Base-by-base conservation (phyloP, 148 eudicot genomes). In the Camellia granthamiana region DNA sequence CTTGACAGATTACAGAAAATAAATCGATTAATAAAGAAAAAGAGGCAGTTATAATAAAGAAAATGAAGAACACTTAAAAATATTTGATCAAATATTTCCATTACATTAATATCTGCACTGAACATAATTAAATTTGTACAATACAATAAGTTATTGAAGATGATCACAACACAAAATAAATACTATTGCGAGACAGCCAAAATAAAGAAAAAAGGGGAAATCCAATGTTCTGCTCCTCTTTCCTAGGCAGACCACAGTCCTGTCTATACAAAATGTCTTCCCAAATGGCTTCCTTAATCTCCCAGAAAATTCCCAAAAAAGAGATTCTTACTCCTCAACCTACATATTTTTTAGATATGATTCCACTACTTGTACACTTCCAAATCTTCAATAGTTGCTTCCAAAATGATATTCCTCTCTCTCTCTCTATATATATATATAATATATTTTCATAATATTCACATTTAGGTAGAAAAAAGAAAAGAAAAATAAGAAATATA, bases 291-390 rank as follows among this genome's bases (percentile, higher is more conserved):
- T 73, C 43, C 76, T 23, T 21, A 47, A 47, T n/a, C 38, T 18
- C 21, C 7, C 7, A 16, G 54, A 41, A 75, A 41, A 76, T 43
- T 76, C 58, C 73, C 72, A 62, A 63, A 44, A 47, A 19, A 76
- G 69, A 61, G 49, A 75, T 76, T 14, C 68, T 23, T 67, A 77
- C 23, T 38, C 73, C 54, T 72, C 61, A 72, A 21, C 79, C 38
- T 47, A 51, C 78, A 8, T 8, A 18, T 19, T 11, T 16, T 41
- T n/a, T 30, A 30, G 38, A 30, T 30, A 30, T 30, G 38, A 30
- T 30, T 30, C 38, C 38, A 30, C 38, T 30, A 30, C 38, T 30
- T 30, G 38, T 30, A 30, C 38, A 30, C 38, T 30, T 30, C 38
- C 38, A 9, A 77, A 56, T 47, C 60, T 77, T 49, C 58, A 64